A percentile compares a stretch with the other conserved stretches of the same genome.
Conservation (phyloP, 768 basidiomycete genomes). For the Boletus sp. region DNA sequence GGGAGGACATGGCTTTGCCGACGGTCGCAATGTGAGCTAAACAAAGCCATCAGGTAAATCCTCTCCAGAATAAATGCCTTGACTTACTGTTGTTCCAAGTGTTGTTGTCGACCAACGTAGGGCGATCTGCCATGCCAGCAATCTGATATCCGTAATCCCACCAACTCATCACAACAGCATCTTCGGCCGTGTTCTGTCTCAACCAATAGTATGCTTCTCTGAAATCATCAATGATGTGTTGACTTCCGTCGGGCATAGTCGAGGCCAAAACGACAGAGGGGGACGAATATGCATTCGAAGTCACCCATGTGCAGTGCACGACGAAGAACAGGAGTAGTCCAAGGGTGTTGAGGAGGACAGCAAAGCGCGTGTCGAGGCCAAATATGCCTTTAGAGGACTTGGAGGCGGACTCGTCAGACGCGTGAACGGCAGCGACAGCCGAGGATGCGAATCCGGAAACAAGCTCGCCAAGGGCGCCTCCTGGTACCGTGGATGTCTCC, state of each 20-base stretch:
- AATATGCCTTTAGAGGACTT: slow-evolving; percentile 60
- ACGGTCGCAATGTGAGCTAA: slow-evolving; percentile 97
- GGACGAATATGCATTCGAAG: slow-evolving; percentile 92
- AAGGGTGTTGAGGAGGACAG: slow-evolving; percentile 71
- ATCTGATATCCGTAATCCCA: slow-evolving; percentile 99
- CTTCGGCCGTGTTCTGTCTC: slow-evolving; percentile 88
- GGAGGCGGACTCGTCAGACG: slow-evolving; percentile 7
- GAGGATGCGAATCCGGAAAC: slow-evolving; percentile 40
- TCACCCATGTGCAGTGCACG: slow-evolving; percentile 96
- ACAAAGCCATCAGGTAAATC: slow-evolving; percentile 7
- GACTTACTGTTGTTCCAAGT: slow-evolving; percentile 98
- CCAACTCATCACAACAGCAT: slow-evolving; percentile 97
- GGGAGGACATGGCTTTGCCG: slow-evolving; percentile 95
- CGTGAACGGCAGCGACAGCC: slow-evolving; percentile 25
- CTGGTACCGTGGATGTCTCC: slow-evolving; percentile 43
- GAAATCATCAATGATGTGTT: slow-evolving; percentile 98
- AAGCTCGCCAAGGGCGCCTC: slow-evolving; percentile 39
- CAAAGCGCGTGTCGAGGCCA: slow-evolving; percentile 78
- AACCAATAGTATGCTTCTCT: slow-evolving; percentile 99
- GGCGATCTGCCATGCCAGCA: slow-evolving; percentile 96
- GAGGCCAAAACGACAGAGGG: slow-evolving; percentile 95
- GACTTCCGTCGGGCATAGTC: slow-evolving; percentile 73
- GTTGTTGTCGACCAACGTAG: slow-evolving; percentile 97
- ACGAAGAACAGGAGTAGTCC: slow-evolving; percentile 88
- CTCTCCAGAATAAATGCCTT: neutral